Conservation (phyloP, 257 asterid species). For the Fraxinus excelsior region DNA sequence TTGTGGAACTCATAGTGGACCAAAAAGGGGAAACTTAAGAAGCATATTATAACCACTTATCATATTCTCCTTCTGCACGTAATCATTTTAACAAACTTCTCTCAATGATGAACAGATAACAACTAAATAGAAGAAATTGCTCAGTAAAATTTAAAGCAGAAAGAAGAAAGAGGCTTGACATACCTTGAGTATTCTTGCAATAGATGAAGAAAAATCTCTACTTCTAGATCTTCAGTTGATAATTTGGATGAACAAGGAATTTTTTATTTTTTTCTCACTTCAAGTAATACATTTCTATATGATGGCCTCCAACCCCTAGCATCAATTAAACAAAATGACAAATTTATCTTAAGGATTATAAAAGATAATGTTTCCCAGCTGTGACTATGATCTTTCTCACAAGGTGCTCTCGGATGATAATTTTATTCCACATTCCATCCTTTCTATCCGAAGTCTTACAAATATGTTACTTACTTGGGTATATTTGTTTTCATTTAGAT, state of each 20-base stretch:
- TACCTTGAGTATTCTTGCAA: constrained; percentile 85
- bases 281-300: constrained; percentile 79
- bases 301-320: constrained; percentile 97
- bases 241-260: constrained; percentile 82
- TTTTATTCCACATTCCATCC: not conserved
- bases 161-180: constrained; percentile 8
- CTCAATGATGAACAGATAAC: not conserved
- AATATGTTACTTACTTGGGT: not conserved
- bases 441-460: not conserved
- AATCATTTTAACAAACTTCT: not conserved
- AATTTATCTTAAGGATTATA: constrained; percentile 19
- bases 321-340: constrained; percentile 24
- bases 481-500: not conserved
- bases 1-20: not conserved
- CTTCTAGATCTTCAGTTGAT: constrained; percentile 81
- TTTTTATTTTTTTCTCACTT: constrained; percentile 64
- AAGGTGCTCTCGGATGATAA: not conserved
- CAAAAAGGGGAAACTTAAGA: not conserved
- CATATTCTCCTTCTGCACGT: not conserved
- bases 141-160: not conserved
- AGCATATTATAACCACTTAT: not conserved
- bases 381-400: constrained; percentile 6
- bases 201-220: constrained; percentile 90
- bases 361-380: constrained; percentile 5
- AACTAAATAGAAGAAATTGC: not conserved